Evolutionary conservation across 2,329 filamentous ascomycete species (phyloP).

Genomic region (Cercospora nicotianae): DNA sequence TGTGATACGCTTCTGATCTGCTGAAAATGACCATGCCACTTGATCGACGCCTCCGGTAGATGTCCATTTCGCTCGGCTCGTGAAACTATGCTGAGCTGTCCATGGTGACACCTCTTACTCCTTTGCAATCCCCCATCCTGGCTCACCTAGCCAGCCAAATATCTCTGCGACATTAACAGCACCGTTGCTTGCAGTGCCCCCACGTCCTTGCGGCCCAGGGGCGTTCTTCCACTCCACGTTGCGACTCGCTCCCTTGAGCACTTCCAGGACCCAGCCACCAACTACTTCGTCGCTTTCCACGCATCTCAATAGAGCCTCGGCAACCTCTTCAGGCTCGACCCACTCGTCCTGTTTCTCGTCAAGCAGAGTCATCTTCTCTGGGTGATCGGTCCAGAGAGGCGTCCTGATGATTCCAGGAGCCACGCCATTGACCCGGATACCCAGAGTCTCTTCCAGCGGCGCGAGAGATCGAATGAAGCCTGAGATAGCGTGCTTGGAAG

Average conservation of each 20-base stretch:
- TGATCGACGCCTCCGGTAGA: background rate
- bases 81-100: background rate
- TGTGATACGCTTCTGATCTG: background rate
- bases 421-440: conserved; percentile 60
- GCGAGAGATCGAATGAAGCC: conserved; percentile 54
- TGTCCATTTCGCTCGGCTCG: too few species aligned
- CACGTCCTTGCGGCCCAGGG: conserved; percentile 52
- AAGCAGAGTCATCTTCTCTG: conserved; percentile 58
- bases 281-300: conserved; percentile 52
- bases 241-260: conserved; percentile 54
- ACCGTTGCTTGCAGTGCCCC: conserved; percentile 43
- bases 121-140: conserved; percentile 51
- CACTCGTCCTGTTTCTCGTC: conserved; percentile 53
- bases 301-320: conserved; percentile 58
- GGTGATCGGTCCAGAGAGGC: conserved; percentile 62
- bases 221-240: conserved; percentile 55
- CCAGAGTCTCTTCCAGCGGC: conserved; percentile 49
- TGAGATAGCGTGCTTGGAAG: conserved; percentile 48
- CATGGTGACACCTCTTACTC: background rate
- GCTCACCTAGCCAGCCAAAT: conserved; percentile 49
- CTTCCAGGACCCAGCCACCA: conserved; percentile 58
- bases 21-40: background rate
- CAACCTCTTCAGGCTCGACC: conserved; percentile 63
- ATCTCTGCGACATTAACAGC: conserved; percentile 49
- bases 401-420: conserved; percentile 63